Base-by-base conservation (phyloP, 176 grass and related monocot genomes). In the Microstegium vimineum region DNA sequence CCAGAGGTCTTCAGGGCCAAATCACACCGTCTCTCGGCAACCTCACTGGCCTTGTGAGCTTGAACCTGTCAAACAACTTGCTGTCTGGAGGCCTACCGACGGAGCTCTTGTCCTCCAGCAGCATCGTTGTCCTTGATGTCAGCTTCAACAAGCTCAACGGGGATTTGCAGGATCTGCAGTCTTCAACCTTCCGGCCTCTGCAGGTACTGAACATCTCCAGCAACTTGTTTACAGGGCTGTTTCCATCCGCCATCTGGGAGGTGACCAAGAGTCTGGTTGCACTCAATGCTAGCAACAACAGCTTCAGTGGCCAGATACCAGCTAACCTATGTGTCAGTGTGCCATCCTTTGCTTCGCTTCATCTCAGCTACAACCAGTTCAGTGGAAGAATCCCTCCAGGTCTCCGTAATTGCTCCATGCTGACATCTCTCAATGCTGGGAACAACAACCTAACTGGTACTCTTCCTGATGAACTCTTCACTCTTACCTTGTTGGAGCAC, bases 121-220 rank as follows among this genome's bases (percentile, higher is more conserved):
- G 45, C 77, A 74, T 91, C n/a, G 0, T 26, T 6, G 20, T 81
- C 5, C 57, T 91, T 2, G 85, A 91, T 4, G 76, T 88, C 37
- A 91, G 89, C 16, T 90, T 90, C 37, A 90, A 90, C 33, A 2
- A 18, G 5, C 37, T 90, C 22, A 49, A 10, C 0, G 86, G 78
- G 9, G 68, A 22, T 6, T 35, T 90, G 5, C 15, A 13, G 6
- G 83, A 77, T 31, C 67, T 82, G 27, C 25, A 46, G 62, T 52
- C 41, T 51, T 27, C 51, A 64, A 34, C 54, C 2, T 12, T 3
- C 5, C 15, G 2, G 4, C 82, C 78, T 37, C 66, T 91, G 46
- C 51, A 85, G 54, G 77, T 88, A 46, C 47, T 91, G 8, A 88
- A 91, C 28, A 71, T 91, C 52, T 91, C 86, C 6, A 91, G 71